Conservation (phyloP, 1,284 basidiomycete species). For the Pholiota adiposa region DNA sequence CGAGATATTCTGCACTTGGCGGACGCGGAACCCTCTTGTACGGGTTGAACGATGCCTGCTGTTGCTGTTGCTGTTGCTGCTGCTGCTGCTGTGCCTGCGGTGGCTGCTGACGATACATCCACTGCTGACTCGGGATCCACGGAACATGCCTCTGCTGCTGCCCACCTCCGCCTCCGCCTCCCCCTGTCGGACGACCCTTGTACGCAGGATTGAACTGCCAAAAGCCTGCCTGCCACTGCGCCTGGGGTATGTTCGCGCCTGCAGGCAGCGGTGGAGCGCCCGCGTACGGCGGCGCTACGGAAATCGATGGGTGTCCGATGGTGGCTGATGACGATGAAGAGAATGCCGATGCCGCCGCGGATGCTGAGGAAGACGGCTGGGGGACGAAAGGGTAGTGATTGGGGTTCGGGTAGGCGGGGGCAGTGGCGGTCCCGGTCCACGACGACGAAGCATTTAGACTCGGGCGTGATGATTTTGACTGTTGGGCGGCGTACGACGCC, state of each 20-base stretch:
- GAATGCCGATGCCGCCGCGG: not conserved
- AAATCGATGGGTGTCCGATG: not conserved
- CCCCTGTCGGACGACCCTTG: not conserved
- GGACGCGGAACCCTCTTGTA: constrained; percentile 62
- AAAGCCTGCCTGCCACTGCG: constrained; percentile 50
- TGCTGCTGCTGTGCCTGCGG: constrained; percentile 27
- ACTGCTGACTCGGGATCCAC: constrained; percentile 31
- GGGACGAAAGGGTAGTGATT: not conserved
- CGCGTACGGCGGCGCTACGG: constrained; percentile 37
- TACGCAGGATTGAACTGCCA: constrained; percentile 45
- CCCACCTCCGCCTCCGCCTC: not conserved
- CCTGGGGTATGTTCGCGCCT: constrained; percentile 43
- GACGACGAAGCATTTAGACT: not conserved
- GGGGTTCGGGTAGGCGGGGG: not conserved
- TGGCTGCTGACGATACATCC: constrained; percentile 33
- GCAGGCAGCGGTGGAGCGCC: constrained; percentile 51
- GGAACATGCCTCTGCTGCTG: not conserved
- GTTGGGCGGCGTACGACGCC: not conserved
- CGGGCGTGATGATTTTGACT: not conserved
- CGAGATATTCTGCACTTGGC: constrained; percentile 65
- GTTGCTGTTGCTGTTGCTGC: constrained; percentile 25
- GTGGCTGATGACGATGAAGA: not conserved
- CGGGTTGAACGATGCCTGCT: constrained; percentile 50
- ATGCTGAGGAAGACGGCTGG: not conserved
- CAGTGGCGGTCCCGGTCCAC: not conserved